phyloP scores from a whole-genome alignment of 2,329 filamentous ascomycete species.

The Diaporthe amygdali region DNA sequence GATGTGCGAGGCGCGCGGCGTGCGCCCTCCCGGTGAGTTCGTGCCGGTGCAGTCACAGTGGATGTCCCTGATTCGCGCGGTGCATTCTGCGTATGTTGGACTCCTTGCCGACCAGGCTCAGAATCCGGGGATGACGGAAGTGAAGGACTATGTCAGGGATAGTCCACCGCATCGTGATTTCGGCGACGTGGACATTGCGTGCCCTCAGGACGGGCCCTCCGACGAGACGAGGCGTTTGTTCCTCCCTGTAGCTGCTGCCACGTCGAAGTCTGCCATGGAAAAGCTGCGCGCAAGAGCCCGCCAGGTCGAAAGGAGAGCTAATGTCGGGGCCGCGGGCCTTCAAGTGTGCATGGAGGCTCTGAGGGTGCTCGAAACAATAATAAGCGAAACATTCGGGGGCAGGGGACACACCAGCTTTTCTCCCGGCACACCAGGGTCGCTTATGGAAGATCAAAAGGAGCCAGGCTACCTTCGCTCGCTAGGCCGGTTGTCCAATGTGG shows the following conservation, averaged over 20 bases:
- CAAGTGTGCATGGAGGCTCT: slow-evolving; percentile 30
- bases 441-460: too few species aligned
- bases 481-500: slow-evolving; percentile 32
- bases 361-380: slow-evolving; percentile 30
- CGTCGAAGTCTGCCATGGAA: slow-evolving; percentile 23
- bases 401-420: not conserved
- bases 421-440: not conserved
- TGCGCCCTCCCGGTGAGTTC: slow-evolving; percentile 31
- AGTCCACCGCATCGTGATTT: not conserved
- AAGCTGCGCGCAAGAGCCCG: slow-evolving; percentile 26
- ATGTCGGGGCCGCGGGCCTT: not conserved
- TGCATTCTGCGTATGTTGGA: slow-evolving; percentile 38
- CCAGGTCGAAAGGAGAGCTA: not conserved
- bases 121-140: not conserved
- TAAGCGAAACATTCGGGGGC: slow-evolving; percentile 27
- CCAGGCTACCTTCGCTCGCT: slow-evolving; percentile 22
- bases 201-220: not conserved
- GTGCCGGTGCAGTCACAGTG: slow-evolving; percentile 41
- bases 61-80: slow-evolving; percentile 43
- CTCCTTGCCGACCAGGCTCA: slow-evolving; percentile 30
- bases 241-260: slow-evolving; percentile 30
- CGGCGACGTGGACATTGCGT: not conserved
- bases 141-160: not conserved
- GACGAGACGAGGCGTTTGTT: slow-evolving; percentile 5
- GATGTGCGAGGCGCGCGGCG: slow-evolving; percentile 26